A percentile compares a stretch with the other conserved stretches of the same genome.
These are phyloP conservation scores for Triticum timopheevii DNA, from an alignment of 176 grass and related monocot genomes.

Conservation along the genomic window DNA sequence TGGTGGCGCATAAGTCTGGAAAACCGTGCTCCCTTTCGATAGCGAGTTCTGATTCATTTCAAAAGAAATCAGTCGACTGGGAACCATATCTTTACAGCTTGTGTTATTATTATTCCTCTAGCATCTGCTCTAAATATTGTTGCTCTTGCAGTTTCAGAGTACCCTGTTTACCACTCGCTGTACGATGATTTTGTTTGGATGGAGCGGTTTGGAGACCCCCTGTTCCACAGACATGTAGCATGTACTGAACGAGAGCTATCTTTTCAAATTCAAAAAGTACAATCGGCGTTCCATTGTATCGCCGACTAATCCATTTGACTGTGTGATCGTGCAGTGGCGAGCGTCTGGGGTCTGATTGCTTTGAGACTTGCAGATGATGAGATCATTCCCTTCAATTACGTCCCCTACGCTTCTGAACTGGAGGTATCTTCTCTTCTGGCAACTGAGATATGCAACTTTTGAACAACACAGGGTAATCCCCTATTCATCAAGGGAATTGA, in stretches of 20 bases:
- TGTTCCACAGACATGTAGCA: slow-evolving; percentile 88
- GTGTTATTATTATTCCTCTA: background rate
- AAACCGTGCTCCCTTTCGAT: background rate
- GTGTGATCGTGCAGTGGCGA: slow-evolving; percentile 53
- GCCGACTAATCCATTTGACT: background rate
- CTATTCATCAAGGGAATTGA: background rate
- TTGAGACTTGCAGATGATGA: slow-evolving; percentile 88
- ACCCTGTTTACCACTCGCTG: slow-evolving; percentile 84
- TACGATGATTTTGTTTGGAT: slow-evolving; percentile 91
- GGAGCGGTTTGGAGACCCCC: slow-evolving; percentile 81
- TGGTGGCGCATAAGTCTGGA: background rate
- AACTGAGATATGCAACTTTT: background rate
- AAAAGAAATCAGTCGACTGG: background rate
- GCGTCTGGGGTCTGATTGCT: slow-evolving; percentile 86
- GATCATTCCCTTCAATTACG: slow-evolving; percentile 81
- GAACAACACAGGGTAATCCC: background rate
- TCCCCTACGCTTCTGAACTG: slow-evolving; percentile 51
- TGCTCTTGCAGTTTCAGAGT: slow-evolving; percentile 45
- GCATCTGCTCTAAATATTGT: slow-evolving; percentile 11
- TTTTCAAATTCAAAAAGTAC: background rate
- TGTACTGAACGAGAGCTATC: slow-evolving; percentile 39
- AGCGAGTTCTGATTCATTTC: background rate
- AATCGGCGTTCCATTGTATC: background rate
- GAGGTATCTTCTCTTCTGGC: slow-evolving; percentile 37
- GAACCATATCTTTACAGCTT: background rate